These are phyloP conservation scores for Naganishia liquefaciens DNA, from an alignment of 1,284 basidiomycete genomes.

Conservation along the genomic window DNA sequence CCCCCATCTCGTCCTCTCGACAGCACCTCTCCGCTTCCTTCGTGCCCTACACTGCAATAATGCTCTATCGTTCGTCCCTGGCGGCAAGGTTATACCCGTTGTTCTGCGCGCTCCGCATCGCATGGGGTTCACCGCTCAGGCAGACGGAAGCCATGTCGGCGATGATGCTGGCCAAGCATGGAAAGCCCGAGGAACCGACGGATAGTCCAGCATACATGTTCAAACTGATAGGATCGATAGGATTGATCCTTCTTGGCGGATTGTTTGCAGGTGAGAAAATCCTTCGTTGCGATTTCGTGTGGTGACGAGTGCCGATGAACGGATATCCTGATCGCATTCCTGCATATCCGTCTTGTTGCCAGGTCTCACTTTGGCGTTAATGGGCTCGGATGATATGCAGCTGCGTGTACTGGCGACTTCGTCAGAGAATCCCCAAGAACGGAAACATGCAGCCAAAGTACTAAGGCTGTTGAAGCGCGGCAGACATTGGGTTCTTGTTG, in stretches of 20 bases:
- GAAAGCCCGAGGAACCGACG: slow-evolving; percentile 42
- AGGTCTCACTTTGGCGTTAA: slow-evolving; percentile 79
- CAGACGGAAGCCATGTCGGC: slow-evolving; percentile 9
- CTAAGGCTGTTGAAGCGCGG: slow-evolving; percentile 74
- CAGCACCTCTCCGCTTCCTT: background rate
- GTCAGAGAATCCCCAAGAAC: slow-evolving; percentile 70
- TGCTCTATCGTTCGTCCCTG: slow-evolving; percentile 15
- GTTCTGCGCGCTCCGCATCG: slow-evolving; percentile 15
- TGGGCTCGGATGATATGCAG: slow-evolving; percentile 93
- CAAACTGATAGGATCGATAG: slow-evolving; percentile 66
- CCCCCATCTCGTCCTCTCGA: too few relatives aligned
- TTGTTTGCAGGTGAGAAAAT: slow-evolving; percentile 83
- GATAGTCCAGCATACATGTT: slow-evolving; percentile 59
- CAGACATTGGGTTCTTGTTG: slow-evolving; percentile 92
- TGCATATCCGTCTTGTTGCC: background rate
- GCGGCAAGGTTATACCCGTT: slow-evolving; percentile 15
- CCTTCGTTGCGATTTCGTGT: slow-evolving; percentile 30
- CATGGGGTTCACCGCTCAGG: slow-evolving; percentile 20
- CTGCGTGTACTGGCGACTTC: slow-evolving; percentile 79
- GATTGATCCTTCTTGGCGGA: slow-evolving; percentile 74
- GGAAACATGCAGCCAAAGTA: slow-evolving; percentile 71
- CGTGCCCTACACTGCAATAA: background rate
- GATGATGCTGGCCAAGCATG: background rate
- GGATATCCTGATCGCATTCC: background rate
- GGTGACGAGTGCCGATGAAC: background rate